These are phyloP conservation scores for Coniella lustricola DNA, from an alignment of 2,329 filamentous ascomycete species.

Conservation along the genomic window DNA sequence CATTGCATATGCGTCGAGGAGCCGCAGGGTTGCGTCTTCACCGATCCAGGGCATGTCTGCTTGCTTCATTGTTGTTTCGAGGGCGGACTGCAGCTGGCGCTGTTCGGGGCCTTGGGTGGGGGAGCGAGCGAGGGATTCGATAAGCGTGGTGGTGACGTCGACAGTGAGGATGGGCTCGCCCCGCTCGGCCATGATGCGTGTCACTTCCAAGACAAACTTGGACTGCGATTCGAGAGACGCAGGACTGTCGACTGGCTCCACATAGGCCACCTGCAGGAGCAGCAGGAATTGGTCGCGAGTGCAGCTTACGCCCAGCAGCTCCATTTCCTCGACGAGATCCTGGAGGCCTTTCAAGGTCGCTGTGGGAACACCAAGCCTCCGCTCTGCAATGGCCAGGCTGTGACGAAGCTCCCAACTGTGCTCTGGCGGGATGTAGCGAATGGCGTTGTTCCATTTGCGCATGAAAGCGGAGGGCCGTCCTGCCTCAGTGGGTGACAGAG, in stretches of 20 bases:
- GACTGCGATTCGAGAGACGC: conserved; percentile 26
- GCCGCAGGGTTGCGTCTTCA: conserved; percentile 29
- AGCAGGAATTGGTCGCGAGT: conserved; percentile 28
- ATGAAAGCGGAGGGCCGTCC: conserved; percentile 6
- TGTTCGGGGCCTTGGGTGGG: conserved; percentile 27
- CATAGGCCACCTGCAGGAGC: conserved; percentile 35
- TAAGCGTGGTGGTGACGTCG: conserved; percentile 43
- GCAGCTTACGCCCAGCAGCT: conserved; percentile 30
- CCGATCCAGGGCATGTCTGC: conserved; percentile 30
- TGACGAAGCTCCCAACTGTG: conserved; percentile 29
- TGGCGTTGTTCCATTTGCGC: conserved; percentile 19
- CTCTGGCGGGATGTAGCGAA: conserved; percentile 22
- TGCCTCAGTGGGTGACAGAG: conserved; percentile 4
- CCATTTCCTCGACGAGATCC: conserved; percentile 32
- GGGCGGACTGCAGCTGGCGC: conserved; percentile 33
- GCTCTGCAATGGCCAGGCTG: conserved; percentile 23
- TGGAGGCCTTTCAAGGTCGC: conserved; percentile 18
- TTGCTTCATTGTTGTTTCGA: conserved; percentile 38
- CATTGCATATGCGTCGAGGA: conserved; percentile 40
- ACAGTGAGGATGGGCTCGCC: conserved; percentile 35
- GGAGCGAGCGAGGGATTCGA: conserved; percentile 32
- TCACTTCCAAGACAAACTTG: conserved; percentile 34
- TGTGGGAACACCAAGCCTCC: conserved; percentile 12
- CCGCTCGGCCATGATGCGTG: conserved; percentile 39
- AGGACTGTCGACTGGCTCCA: conserved; percentile 11